Base-by-base conservation (phyloP, 352 stramenopile species). In the Globisporangium splendens region DNA sequence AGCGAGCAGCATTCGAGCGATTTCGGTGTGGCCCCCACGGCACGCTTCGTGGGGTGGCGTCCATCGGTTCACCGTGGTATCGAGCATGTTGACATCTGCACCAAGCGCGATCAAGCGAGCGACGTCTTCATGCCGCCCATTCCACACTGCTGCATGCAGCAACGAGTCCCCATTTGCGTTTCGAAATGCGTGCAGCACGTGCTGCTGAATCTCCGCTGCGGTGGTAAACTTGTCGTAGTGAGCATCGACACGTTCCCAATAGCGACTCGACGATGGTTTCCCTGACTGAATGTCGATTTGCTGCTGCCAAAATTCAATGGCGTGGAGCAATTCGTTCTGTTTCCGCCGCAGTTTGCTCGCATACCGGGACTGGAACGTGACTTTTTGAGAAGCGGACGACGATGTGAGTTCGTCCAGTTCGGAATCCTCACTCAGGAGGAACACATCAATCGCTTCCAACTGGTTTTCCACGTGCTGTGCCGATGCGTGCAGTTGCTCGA, bases 11-110 rank as follows among this genome's bases (percentile, higher is more conserved):
- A 71, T 42, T 5, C 69, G 58, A 2, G 75, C 67, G 8, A 84
- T 63, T 11, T 58, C 18, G 1, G 56, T 50, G 35, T 88, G 68
- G 8, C 79, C 79, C 8, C 62, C 69, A n/a, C 66, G 65, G 62
- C 74, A 79, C 13, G 77, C 83, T 61, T 88, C 79, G 33, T 89
- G 79, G 5, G 90, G 62, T 13, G 79, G 69, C 8, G 76, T 84
- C 18, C 50, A 74, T 20, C 51, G 68, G 14, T 61, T 77, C 10
- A 74, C 64, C 6, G 50, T 82, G 42, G 66, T 85, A 56, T 89
- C 79, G 1, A 82, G 58, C 1, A 68, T 22, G 51, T 89, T 84
- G 15, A 81, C 74, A 20, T 85, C 70, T 5, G 48, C 60, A 11
- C 65, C 61, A 46, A 81, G 54, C 0, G 49, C 48, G 8, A 83